A percentile compares a stretch with the other conserved stretches of the same genome.
These are phyloP conservation scores for Globisporangium acanthophoron DNA, from an alignment of 352 stramenopile genomes.

Conservation along the genomic window DNA sequence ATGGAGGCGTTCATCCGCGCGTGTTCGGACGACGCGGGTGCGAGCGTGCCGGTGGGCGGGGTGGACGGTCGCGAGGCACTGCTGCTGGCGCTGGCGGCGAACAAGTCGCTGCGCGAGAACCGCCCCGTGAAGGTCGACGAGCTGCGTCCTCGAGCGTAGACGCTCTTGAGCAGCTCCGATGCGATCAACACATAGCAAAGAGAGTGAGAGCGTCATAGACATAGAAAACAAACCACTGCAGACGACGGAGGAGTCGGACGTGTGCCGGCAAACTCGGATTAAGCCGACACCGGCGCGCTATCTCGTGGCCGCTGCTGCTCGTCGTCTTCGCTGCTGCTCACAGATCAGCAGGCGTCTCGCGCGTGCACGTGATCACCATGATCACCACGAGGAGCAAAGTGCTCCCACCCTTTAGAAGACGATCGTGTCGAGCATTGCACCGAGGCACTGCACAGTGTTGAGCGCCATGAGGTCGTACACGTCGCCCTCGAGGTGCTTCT, in stretches of 20 bases:
- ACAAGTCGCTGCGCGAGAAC: conserved; percentile 65
- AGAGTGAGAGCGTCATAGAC: neutral
- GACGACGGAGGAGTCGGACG: too few species aligned
- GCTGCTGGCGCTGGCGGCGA: conserved; percentile 58
- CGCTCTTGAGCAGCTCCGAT: neutral
- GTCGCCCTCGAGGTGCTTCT: conserved; percentile 92
- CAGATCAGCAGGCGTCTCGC: too few species aligned
- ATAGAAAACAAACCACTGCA: too few species aligned
- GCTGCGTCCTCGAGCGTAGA: conserved; percentile 4
- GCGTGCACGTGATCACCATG: too few species aligned
- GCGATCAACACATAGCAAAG: neutral
- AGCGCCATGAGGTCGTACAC: conserved; percentile 97
- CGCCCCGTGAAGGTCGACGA: conserved; percentile 60
- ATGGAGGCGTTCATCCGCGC: conserved; percentile 62
- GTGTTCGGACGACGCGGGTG: conserved; percentile 31
- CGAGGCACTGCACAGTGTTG: conserved; percentile 98
- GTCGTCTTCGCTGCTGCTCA: too few species aligned
- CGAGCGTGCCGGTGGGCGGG: conserved; percentile 43
- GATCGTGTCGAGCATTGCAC: conserved; percentile 98
- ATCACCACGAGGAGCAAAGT: too few species aligned
- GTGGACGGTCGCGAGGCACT: conserved; percentile 59
- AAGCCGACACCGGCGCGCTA: too few species aligned
- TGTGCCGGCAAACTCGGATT: too few species aligned
- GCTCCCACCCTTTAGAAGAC: conserved; percentile 86
- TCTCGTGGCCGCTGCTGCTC: too few species aligned